Percentiles rank a stretch among this genome's conserved stretches.
These are phyloP conservation scores for Iberis pinnata DNA, from an alignment of 345 rosid species.

Conservation along the genomic window DNA sequence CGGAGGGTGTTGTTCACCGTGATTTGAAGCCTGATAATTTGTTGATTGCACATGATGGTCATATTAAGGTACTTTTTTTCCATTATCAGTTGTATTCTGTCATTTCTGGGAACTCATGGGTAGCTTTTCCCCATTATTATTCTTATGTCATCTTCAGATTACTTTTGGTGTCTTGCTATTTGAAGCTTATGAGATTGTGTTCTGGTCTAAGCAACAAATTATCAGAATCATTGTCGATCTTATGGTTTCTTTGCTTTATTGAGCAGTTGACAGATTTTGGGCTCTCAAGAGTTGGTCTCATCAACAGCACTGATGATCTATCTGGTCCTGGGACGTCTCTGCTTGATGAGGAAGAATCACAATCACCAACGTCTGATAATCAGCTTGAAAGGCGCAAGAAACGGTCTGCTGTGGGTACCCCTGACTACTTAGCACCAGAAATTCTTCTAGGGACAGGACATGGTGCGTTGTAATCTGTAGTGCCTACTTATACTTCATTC, in stretches of 20 bases:
- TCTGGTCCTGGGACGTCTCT: constrained; percentile 91
- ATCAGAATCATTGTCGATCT: neutral
- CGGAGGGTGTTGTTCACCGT: constrained; percentile 90
- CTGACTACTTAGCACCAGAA: constrained; percentile 99
- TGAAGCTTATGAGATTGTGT: constrained; percentile 9
- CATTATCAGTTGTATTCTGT: constrained; percentile 5
- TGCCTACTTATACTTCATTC: neutral
- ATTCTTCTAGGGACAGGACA: constrained; percentile 98
- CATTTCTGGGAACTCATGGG: constrained; percentile 3
- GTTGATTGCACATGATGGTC: constrained; percentile 98
- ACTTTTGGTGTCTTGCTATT: constrained; percentile 5
- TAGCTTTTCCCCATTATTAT: neutral
- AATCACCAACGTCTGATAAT: constrained; percentile 49
- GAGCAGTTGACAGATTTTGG: constrained; percentile 35
- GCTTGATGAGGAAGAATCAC: constrained; percentile 78
- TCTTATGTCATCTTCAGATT: too few relatives aligned
- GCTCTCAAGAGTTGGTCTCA: constrained; percentile 68
- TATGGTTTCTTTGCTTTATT: constrained; percentile 20
- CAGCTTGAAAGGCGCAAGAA: constrained; percentile 68
- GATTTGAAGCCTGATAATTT: constrained; percentile 98
- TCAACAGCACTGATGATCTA: constrained; percentile 96
- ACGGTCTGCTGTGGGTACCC: constrained; percentile 99
- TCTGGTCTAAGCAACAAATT: neutral
- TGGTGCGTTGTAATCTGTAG: constrained; percentile 53
- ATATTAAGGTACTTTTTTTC: constrained; percentile 66